phyloP scores from a whole-genome alignment of 306 rosid genomes.

The Sechiopsis laciniata region DNA sequence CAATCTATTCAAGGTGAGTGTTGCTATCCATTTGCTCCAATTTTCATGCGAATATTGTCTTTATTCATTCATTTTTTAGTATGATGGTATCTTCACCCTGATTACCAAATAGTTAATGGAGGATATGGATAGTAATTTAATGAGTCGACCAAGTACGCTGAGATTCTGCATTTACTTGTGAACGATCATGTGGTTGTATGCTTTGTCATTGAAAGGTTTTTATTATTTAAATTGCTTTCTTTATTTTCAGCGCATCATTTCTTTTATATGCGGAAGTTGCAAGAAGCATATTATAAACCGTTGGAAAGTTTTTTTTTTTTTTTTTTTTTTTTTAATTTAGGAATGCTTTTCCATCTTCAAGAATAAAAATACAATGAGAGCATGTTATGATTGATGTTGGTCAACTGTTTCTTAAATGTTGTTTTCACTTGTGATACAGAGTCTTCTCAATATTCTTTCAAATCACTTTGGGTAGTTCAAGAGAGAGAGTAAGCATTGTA shows the following conservation, averaged over 20 bases:
- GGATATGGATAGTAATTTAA: not conserved
- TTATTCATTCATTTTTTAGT: not conserved
- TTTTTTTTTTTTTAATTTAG: too few species aligned
- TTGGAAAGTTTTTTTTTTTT: too few species aligned
- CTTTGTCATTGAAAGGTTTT: slow-evolving; percentile 7
- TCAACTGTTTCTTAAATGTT: too few species aligned
- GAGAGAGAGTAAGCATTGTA: too few species aligned
- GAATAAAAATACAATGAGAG: too few species aligned
- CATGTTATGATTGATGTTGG: too few species aligned
- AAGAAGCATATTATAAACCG: not conserved
- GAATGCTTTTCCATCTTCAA: not conserved
- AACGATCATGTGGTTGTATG: not conserved
- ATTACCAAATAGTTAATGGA: not conserved
- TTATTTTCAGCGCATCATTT: too few species aligned
- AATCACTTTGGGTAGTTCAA: too few species aligned
- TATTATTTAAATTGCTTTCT: too few species aligned
- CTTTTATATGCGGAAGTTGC: not conserved
- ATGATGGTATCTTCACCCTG: not conserved
- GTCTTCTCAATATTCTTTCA: too few species aligned
- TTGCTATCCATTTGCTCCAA: not conserved
- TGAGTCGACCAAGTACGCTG: not conserved
- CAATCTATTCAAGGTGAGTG: slow-evolving; percentile 69
- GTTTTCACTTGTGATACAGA: too few species aligned
- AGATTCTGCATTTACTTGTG: not conserved
- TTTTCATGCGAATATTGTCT: not conserved